Base-by-base conservation (phyloP, 345 rosid species). In the Moricandia arvensis region DNA sequence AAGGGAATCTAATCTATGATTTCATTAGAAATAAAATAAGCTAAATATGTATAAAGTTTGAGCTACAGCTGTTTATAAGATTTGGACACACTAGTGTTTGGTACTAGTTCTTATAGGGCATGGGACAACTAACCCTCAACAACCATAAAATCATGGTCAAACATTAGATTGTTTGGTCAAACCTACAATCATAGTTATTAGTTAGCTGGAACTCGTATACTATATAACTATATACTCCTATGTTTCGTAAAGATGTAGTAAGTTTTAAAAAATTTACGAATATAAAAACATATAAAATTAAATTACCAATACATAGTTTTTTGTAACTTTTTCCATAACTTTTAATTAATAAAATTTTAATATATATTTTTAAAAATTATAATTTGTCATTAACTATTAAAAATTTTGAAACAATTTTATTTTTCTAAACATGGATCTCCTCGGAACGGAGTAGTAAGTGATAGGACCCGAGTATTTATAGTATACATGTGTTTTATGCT, bases 51-150 rank as follows among this genome's bases (percentile, higher is more conserved):
- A 31, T 57, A 15, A 2, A 57, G 59, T 57, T 75, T 49, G 29
- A 78, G 73, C 41, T 35, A 78, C 81, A 78, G 81, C 69, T 78
- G 81, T 71, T 63, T 12, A 49, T 26, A 58, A 15, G 67, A 71
- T 38, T 63, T 63, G 60, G 15, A 29, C 51, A 69, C 58, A 69
- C 66, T 29, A 76, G 75, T 57, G 66, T 7, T 63, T 64, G n/a
- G 60, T 47, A 45, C 41, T 47, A 34, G 60, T 47, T 47, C 67
- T 58, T 29, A 6, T 47, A 58, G 72, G 12, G 64, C 64, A 66
- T 71, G 54, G 38, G 45, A 63, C 60, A 71, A 66, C 55, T 71
- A 71, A 67, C 63, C 38, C 76, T 59, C 62, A 66, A 66, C 73
- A 29, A 66, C 72, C 49, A 72, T 72, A 58, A 58, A 72, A 66